Evolutionary conservation across 2,329 filamentous ascomycete species (phyloP), one percentile per base, ranked within the genome.

Genomic region (Pseudogymnoascus pannorum): DNA sequence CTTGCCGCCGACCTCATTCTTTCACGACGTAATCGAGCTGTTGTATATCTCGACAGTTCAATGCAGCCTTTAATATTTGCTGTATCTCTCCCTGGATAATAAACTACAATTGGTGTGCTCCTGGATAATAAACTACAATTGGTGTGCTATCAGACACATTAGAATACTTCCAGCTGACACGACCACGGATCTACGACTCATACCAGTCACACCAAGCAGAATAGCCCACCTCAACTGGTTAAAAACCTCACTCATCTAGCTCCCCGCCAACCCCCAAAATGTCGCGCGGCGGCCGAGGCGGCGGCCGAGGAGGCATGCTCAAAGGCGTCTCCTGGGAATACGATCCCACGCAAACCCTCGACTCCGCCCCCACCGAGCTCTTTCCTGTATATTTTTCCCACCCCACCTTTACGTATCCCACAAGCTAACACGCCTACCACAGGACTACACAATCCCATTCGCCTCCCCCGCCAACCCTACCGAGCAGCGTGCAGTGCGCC

Each of bases 401-500:
- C 58, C 38, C 58, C 54, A 36, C 51, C 18, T 62, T 33, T 38
- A 22, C 59, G 4, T 31, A 35, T 20, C n/a, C 36, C 60, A 60
- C 51, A 7, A 11, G 42, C 40, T 64, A 33, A 64, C 42, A 2
- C 12, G 40, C 18, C 18, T 54, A 6, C 40, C 18, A 57, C 57
- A 65, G 72, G 57, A 61, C 22, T 73, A 75, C 31, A 68, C 70
- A 26, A 62, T 71, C 40, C 68, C 75, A 70, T 62, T 72, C 70
- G 72, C 76, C 7, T 67, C 72, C 14, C 71, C 77, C 12, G 71
- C 78, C n/a, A 74, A 72, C 38, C 66, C 67, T 8, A 64, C 68
- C 57, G 84, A 86, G 72, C 73, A 74, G 61, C 68, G 68, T 4
- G 75, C 78, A 63, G 75, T 84, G 58, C 74, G 79, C 59, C 71